phyloP scores from a whole-genome alignment of 140 eudicot species.

The Erigeron philadelphicus region DNA sequence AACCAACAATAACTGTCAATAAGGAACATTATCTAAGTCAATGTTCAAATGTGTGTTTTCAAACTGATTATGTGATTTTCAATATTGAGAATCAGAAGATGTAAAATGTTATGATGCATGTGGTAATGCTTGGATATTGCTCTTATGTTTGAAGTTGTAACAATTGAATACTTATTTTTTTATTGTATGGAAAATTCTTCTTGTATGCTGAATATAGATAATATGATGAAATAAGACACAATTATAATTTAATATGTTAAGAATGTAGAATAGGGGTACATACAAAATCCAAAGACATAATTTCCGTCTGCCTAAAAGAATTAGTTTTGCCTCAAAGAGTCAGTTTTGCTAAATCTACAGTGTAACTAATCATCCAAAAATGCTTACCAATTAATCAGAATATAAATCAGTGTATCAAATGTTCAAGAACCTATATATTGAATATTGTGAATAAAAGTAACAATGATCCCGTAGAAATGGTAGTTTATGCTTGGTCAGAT shows the following conservation, averaged over 20 bases:
- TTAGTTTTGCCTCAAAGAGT: not conserved
- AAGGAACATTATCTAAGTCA: conserved; percentile 11
- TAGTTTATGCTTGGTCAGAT: too few species aligned
- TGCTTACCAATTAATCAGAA: not conserved
- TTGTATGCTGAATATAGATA: not conserved
- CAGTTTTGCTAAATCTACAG: not conserved
- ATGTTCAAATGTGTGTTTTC: not conserved
- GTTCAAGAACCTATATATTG: too few species aligned
- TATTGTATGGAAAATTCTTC: not conserved
- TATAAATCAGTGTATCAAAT: not conserved
- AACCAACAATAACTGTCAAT: conserved; percentile 5
- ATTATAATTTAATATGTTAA: not conserved
- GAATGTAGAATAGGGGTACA: not conserved
- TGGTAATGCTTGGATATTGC: not conserved
- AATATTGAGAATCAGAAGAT: not conserved
- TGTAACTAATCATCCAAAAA: not conserved
- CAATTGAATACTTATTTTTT: not conserved
- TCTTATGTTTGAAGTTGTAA: not conserved
- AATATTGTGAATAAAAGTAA: too few species aligned
- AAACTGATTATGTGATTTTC: not conserved
- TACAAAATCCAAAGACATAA: not conserved
- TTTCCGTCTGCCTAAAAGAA: not conserved
- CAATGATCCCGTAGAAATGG: too few species aligned
- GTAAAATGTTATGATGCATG: not conserved
- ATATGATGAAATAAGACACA: not conserved